Evolutionary conservation across 495 filamentous ascomycete genomes (phyloP).

Genomic region (Chaetomium tenue): DNA sequence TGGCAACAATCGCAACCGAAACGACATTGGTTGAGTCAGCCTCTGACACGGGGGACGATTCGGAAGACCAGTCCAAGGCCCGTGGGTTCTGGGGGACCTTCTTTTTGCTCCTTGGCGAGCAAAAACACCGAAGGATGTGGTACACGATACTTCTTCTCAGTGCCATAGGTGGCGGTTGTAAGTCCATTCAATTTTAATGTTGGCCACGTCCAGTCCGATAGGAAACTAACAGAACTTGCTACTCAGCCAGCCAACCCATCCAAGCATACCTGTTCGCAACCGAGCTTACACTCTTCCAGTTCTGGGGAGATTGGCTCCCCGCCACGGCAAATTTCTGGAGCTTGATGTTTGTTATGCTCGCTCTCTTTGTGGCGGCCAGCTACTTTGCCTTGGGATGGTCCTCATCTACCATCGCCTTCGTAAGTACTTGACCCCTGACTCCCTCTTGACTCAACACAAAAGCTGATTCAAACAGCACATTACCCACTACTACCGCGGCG

Average conservation of each 20-base stretch:
- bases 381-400: conserved; percentile 56
- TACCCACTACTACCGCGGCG: conserved; percentile 52
- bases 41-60: conserved; percentile 14
- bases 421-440: conserved; percentile 29
- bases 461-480: conserved; percentile 41
- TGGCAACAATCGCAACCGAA: conserved; percentile 39
- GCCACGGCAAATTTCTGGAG: conserved; percentile 58
- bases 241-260: conserved; percentile 44
- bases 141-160: conserved; percentile 49
- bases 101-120: conserved; percentile 47
- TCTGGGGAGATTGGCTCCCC: conserved; percentile 42
- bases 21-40: conserved; percentile 16
- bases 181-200: conserved; percentile 15
- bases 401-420: conserved; percentile 52
- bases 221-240: neutral
- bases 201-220: conserved; percentile 7
- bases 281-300: conserved; percentile 50
- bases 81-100: conserved; percentile 48
- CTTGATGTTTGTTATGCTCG: conserved; percentile 63
- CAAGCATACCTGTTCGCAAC: conserved; percentile 53
- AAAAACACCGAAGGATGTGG: conserved; percentile 47
- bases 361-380: conserved; percentile 48
- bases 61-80: conserved; percentile 26
- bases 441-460: neutral
- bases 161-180: conserved; percentile 53